Percentiles rank a stretch among this genome's conserved stretches.
These are phyloP conservation scores for Debaryomyces hansenii DNA, from an alignment of 805 yeast genomes.

Conservation along the genomic window DNA sequence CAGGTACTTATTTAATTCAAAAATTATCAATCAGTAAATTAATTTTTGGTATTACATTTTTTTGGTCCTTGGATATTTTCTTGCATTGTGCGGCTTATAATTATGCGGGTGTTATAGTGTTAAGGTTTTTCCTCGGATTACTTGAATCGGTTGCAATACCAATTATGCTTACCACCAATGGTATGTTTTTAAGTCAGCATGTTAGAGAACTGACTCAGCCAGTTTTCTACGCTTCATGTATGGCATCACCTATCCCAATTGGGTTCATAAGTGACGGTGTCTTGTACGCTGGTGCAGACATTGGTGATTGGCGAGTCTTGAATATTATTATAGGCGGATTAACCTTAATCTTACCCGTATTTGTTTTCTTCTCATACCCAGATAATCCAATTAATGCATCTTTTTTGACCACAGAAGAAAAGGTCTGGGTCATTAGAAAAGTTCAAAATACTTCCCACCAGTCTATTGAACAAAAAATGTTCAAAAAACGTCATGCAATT, in stretches of 20 bases:
- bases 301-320: slow-evolving; percentile 52
- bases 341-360: slow-evolving; percentile 32
- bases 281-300: slow-evolving; percentile 18
- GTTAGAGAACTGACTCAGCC: slow-evolving; percentile 54
- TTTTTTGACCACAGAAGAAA: slow-evolving; percentile 50
- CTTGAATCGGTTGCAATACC: slow-evolving; percentile 25
- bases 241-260: slow-evolving; percentile 52
- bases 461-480: slow-evolving; percentile 39
- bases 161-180: slow-evolving; percentile 45
- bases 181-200: slow-evolving; percentile 47
- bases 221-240: slow-evolving; percentile 50
- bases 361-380: slow-evolving; percentile 45
- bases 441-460: slow-evolving; percentile 33
- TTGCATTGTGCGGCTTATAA: slow-evolving; percentile 46
- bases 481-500: slow-evolving; percentile 49
- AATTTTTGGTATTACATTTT: slow-evolving; percentile 31
- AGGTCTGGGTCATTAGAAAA: slow-evolving; percentile 45
- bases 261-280: slow-evolving; percentile 49
- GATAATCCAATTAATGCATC: slow-evolving; percentile 54
- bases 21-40: slow-evolving; percentile 41
- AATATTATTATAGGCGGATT: slow-evolving; percentile 57
- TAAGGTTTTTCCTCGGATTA: slow-evolving; percentile 54
- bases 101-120: slow-evolving; percentile 46
- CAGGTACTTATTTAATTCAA: slow-evolving; percentile 41
- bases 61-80: slow-evolving; percentile 50